Evolutionary conservation across 1,139 yeast genomes (phyloP).

Genomic region (Blastobotrys illinoisensis): DNA sequence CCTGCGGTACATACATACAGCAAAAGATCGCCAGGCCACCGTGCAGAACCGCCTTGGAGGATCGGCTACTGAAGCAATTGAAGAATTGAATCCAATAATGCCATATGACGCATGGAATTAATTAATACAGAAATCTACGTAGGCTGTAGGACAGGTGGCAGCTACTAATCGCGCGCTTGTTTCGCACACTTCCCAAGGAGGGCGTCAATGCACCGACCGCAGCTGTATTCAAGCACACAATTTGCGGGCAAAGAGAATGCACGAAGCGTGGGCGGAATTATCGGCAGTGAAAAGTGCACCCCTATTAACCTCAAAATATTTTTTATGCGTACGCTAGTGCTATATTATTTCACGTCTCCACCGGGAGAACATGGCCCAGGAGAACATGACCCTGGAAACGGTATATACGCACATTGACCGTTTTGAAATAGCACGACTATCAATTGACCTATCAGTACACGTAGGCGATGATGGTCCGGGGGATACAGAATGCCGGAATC

Average conservation of each 20-base stretch:
- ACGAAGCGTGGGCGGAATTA: not conserved
- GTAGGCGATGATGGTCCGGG: not conserved
- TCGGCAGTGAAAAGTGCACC: not conserved
- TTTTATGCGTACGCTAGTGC: too few species aligned
- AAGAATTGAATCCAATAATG: not conserved
- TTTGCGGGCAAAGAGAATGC: not conserved
- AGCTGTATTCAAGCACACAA: too few species aligned
- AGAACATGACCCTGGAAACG: too few species aligned
- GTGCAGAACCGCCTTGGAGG: not conserved
- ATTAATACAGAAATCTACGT: not conserved
- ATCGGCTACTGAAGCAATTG: too few species aligned
- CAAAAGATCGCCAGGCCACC: not conserved
- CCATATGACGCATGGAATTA: not conserved
- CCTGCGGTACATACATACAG: too few species aligned
- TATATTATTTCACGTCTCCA: not conserved
- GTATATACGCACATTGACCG: not conserved
- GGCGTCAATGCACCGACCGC: too few species aligned
- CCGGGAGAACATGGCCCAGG: too few species aligned
- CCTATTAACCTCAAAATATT: too few species aligned
- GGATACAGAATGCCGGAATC: not conserved
- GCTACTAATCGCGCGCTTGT: too few species aligned
- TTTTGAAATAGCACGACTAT: not conserved
- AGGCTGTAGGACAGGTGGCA: not conserved
- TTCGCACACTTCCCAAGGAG: too few species aligned
- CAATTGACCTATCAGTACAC: not conserved